These are phyloP conservation scores for Millerago galiae DNA, from an alignment of 805 yeast genomes.

Conservation along the genomic window DNA sequence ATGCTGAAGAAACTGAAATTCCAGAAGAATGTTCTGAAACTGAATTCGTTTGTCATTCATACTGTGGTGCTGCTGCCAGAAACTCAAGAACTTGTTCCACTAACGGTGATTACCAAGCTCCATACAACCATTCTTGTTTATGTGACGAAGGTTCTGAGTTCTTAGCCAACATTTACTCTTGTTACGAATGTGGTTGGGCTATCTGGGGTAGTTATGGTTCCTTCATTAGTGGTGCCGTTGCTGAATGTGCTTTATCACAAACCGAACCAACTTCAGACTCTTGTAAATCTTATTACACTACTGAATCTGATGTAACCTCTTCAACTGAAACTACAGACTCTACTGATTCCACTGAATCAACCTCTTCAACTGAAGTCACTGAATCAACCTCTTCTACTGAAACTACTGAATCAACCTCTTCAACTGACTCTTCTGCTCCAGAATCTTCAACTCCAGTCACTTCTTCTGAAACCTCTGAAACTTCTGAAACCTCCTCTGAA, in stretches of 20 bases:
- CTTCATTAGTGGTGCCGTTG: neutral
- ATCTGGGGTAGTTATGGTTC: slow-evolving; percentile 6
- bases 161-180: neutral
- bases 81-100: slow-evolving; percentile 5
- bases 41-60: neutral
- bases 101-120: slow-evolving; percentile 3
- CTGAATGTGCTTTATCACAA: slow-evolving; percentile 6
- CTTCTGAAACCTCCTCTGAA: too few relatives aligned
- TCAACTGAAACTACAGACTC: slow-evolving; percentile 7
- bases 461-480: neutral
- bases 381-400: too few relatives aligned
- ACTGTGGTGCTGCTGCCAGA: slow-evolving; percentile 7
- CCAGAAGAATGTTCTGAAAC: neutral
- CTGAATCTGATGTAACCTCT: neutral
- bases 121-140: slow-evolving; percentile 6
- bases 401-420: neutral
- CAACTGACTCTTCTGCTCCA: neutral
- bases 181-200: slow-evolving; percentile 9
- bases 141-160: slow-evolving; percentile 5
- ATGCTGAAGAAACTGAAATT: too few relatives aligned
- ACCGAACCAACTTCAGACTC: slow-evolving; percentile 5
- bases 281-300: neutral
- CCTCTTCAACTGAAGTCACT: too few relatives aligned
- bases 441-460: neutral
- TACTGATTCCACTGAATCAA: neutral